phyloP scores from a whole-genome alignment of 495 filamentous ascomycete species.

The Cairneyella variabilis region DNA sequence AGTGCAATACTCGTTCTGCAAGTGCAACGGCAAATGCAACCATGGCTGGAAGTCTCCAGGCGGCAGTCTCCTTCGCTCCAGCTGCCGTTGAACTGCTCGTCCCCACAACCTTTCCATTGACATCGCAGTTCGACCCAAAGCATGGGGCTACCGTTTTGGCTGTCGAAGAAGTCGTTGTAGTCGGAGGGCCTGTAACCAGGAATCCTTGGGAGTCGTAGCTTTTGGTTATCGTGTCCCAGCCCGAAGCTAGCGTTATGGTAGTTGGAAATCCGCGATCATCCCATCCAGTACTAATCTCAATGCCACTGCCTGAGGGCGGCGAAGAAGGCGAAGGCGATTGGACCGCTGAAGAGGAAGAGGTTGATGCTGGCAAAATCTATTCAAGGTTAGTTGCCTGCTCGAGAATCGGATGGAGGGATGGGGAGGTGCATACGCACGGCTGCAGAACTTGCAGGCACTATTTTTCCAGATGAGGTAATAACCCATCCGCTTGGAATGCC shows the following conservation, averaged over 20 bases:
- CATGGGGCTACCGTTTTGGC: neutral
- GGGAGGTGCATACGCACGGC: slow-evolving; percentile 23
- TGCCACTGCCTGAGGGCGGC: slow-evolving; percentile 11
- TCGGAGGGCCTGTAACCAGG: neutral
- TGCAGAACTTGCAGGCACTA: slow-evolving; percentile 47
- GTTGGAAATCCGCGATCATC: slow-evolving; percentile 23
- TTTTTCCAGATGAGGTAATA: slow-evolving; percentile 65
- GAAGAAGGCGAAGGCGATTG: slow-evolving; percentile 20
- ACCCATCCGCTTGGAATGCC: slow-evolving; percentile 70
- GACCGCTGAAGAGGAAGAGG: slow-evolving; percentile 8
- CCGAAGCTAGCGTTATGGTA: slow-evolving; percentile 7
- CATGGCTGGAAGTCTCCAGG: slow-evolving; percentile 1
- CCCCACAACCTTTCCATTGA: slow-evolving; percentile 8
- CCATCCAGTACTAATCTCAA: slow-evolving; percentile 21
- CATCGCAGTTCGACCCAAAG: neutral
- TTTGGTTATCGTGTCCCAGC: slow-evolving; percentile 10
- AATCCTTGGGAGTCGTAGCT: slow-evolving; percentile 23
- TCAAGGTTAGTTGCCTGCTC: slow-evolving; percentile 6
- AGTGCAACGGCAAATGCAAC: neutral
- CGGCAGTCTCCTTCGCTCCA: slow-evolving; percentile 5
- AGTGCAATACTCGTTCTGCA: too few species aligned
- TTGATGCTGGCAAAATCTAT: slow-evolving; percentile 18
- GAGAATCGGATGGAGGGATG: neutral
- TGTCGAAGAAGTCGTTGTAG: neutral
- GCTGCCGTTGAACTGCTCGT: slow-evolving; percentile 11